phyloP scores from a whole-genome alignment of 306 rosid species.

The Oemleria cerasiformis region DNA sequence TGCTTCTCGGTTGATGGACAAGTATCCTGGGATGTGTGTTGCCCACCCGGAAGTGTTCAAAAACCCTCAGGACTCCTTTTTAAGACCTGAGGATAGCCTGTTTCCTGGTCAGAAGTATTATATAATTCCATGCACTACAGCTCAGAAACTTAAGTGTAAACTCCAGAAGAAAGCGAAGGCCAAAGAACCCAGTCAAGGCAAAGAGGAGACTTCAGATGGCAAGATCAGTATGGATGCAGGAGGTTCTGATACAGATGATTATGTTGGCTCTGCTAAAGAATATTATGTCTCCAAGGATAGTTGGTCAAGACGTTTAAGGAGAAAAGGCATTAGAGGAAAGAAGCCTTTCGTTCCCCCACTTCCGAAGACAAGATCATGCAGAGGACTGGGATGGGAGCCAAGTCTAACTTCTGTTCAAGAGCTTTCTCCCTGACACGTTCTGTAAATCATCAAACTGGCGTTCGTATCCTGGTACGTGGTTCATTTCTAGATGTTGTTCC shows the following conservation, averaged over 20 bases:
- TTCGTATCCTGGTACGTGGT: constrained; percentile 11
- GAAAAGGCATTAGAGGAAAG: constrained; percentile 42
- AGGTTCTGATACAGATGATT: constrained; percentile 33
- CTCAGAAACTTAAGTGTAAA: constrained; percentile 51
- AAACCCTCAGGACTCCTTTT: constrained; percentile 51
- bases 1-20: constrained; percentile 52
- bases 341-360: constrained; percentile 62
- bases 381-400: constrained; percentile 59
- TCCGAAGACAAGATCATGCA: constrained; percentile 38
- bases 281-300: constrained; percentile 30
- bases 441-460: not conserved
- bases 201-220: constrained; percentile 23
- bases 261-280: constrained; percentile 39
- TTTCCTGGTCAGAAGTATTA: constrained; percentile 64
- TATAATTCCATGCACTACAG: constrained; percentile 39
- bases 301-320: constrained; percentile 21
- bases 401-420: constrained; percentile 59
- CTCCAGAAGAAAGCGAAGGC: constrained; percentile 17
- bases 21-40: constrained; percentile 62
- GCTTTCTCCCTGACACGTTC: constrained; percentile 57
- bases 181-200: constrained; percentile 8
- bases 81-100: constrained; percentile 47
- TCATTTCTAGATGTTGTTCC: constrained; percentile 15
- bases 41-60: constrained; percentile 66
- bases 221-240: constrained; percentile 29